Evolutionary conservation across 2,329 filamentous ascomycete species (phyloP), one percentile per base, ranked within the genome.

Genomic region (Daldinia sp.): DNA sequence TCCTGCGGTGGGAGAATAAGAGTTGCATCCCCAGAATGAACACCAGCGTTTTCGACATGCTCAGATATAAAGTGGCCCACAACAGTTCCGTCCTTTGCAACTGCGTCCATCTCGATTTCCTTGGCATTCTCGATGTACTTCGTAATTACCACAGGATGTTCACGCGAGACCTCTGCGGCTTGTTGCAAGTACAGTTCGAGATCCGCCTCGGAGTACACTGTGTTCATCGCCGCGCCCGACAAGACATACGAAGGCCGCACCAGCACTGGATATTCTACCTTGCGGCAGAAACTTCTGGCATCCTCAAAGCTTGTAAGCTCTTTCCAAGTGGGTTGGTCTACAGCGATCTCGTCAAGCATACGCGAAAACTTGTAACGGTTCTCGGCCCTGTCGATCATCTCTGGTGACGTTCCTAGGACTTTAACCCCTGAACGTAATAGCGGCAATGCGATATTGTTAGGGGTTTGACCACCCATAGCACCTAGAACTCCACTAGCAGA

Each of bases 111-210:
- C 79, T 99, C 95, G 67, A 99, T 98, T 78, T 99, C 95, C 83
- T 99, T 98, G 68, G 95, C 95, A 70, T 96, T 95, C 82, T 99
- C 95, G 70, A 99, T 98, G 80, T 98, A 99, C 82, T 99, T 99
- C 64, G 94, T 98, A 74, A 99, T 98, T 64, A 99, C 95, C 9
- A 99, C 95, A 0, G 95, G 95, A 77, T 98, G 92, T 66, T 98
- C 94, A 66, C 92, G 89, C 4, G 95, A 98, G 47, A 99, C 95
- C 68, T 96, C 94, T 5, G 87, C 92, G 55, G 95, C 95, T 79
- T 98, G 94, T 68, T 91, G 87, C 43, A 99, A 84, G 78, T 96
- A 98, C 73, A 85, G 90, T 72, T 92, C 91, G 61, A 99, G 82
- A 76, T 98, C 95, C 75, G 94, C 91, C 81, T 96, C 89, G 0